These are phyloP conservation scores for Didymella pinodella DNA, from an alignment of 2,329 filamentous ascomycete species.

Conservation along the genomic window DNA sequence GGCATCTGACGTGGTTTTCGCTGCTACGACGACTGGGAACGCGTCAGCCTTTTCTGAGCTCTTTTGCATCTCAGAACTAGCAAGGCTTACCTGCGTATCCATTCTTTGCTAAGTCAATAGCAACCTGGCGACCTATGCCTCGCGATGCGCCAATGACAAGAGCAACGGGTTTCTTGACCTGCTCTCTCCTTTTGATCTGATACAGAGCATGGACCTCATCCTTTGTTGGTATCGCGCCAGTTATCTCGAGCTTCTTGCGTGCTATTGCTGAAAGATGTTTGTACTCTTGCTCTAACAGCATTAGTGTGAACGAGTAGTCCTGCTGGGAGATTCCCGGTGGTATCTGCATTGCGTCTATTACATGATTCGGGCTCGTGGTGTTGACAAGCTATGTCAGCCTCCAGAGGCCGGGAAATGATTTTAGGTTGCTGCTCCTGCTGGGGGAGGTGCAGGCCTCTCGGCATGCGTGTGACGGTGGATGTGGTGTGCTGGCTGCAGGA, in stretches of 20 bases:
- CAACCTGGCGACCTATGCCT: conserved; percentile 82
- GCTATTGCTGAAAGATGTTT: not conserved
- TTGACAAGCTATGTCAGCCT: not conserved
- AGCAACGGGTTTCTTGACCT: conserved; percentile 62
- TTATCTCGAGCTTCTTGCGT: conserved; percentile 5
- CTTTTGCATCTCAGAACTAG: not conserved
- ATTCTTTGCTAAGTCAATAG: conserved; percentile 75
- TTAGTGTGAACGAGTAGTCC: conserved; percentile 1
- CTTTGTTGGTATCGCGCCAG: not conserved
- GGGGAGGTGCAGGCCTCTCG: not conserved
- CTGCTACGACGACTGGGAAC: conserved; percentile 71
- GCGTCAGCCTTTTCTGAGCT: not conserved
- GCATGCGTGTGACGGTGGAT: not conserved
- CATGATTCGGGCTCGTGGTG: not conserved
- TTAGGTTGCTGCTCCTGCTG: conserved; percentile 2
- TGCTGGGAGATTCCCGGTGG: conserved; percentile 2
- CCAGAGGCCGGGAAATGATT: not conserved
- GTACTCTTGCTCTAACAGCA: conserved; percentile 5
- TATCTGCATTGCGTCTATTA: not conserved
- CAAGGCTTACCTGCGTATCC: conserved; percentile 69
- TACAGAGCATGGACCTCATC: conserved; percentile 13
- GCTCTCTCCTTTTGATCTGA: conserved; percentile 2
- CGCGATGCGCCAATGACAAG: conserved; percentile 78
- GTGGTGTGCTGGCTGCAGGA: conserved; percentile 21
- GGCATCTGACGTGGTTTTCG: conserved; percentile 76